Percentiles rank a stretch among this genome's conserved stretches.
These are phyloP conservation scores for Jatropha multifida DNA, from an alignment of 441 rosid genomes.

Conservation along the genomic window DNA sequence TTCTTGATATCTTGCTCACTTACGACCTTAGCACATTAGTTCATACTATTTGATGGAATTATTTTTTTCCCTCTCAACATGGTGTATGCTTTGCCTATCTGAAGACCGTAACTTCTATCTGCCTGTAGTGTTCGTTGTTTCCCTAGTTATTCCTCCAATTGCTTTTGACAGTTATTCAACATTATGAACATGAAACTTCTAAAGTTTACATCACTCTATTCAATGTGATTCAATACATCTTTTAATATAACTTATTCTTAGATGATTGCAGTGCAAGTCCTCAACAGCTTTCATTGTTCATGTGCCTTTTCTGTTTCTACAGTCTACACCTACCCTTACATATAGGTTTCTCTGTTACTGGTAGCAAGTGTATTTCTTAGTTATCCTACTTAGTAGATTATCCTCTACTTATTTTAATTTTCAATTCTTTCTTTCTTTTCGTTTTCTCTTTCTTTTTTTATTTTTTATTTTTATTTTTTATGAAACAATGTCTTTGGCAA, in stretches of 20 bases:
- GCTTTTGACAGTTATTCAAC: too few relatives aligned
- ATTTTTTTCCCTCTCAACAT: neutral
- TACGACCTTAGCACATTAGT: too few relatives aligned
- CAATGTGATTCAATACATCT: neutral
- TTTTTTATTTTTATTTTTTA: neutral
- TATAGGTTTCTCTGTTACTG: neutral
- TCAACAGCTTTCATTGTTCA: neutral
- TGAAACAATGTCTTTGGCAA: neutral
- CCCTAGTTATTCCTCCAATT: neutral
- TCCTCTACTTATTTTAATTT: neutral
- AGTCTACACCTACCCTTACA: neutral
- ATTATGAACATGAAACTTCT: constrained; percentile 3
- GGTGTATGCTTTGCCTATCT: neutral
- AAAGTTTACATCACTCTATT: neutral
- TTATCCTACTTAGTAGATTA: neutral
- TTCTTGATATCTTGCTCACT: neutral
- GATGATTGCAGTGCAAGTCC: too few relatives aligned
- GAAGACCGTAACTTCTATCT: neutral
- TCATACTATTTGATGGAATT: too few relatives aligned
- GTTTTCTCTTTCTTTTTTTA: too few relatives aligned
- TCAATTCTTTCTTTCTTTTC: neutral
- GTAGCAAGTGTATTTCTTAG: neutral
- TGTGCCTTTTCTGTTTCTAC: too few relatives aligned
- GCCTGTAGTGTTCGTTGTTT: neutral
- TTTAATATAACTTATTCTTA: neutral